phyloP scores from a whole-genome alignment of 768 basidiomycete genomes.

The Tephrocybe sp. region DNA sequence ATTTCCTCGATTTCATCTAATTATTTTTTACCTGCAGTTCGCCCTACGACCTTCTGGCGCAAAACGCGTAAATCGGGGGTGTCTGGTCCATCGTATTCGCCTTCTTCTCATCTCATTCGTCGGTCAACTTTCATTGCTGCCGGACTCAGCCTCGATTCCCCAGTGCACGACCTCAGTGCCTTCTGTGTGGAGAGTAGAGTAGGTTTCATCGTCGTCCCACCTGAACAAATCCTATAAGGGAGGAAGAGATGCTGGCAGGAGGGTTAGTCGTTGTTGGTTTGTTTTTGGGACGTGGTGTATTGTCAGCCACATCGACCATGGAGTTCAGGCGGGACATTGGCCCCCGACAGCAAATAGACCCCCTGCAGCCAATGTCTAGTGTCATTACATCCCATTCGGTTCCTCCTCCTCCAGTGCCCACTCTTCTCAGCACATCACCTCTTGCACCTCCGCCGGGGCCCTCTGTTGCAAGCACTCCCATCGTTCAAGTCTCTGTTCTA shows the following conservation, averaged over 20 bases:
- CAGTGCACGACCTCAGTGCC: conserved; percentile 58
- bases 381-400: background rate
- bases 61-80: conserved; percentile 72
- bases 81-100: conserved; percentile 67
- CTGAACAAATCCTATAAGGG: conserved; percentile 33
- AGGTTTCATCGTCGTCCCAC: conserved; percentile 41
- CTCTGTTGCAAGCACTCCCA: background rate
- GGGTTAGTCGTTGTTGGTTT: conserved; percentile 8
- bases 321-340: conserved; percentile 13
- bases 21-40: conserved; percentile 49
- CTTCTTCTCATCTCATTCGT: conserved; percentile 69
- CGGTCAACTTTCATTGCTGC: conserved; percentile 79
- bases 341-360: conserved; percentile 9
- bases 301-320: conserved; percentile 5
- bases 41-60: conserved; percentile 83
- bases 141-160: conserved; percentile 64
- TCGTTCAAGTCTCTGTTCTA: conserved; percentile 2
- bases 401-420: background rate
- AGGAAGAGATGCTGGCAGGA: conserved; percentile 5
- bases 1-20: background rate
- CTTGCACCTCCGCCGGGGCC: background rate
- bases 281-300: conserved; percentile 1
- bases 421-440: background rate
- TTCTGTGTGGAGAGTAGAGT: conserved; percentile 60
- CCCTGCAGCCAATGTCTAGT: conserved; percentile 1